Evolutionary conservation across 208 protist genomes (phyloP), one percentile per base, ranked within the genome.

Genomic region (Leishmania gerbilli): DNA sequence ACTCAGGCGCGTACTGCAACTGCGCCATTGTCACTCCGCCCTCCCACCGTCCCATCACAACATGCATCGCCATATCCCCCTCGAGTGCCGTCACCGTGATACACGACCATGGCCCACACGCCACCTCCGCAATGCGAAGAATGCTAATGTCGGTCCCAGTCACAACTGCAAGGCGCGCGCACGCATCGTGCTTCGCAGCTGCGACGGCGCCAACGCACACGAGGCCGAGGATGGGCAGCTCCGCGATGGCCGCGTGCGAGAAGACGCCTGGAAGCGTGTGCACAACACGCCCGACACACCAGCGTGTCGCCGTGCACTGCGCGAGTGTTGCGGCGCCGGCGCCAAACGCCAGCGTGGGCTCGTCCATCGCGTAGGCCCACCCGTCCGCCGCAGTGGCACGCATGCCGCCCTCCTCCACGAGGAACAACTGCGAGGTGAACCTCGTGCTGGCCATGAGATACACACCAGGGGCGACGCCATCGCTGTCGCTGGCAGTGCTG

Each of bases 251-350:
- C 13, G 87, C 84, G 51, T 76, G 77, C 4, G 84, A 74, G 19
- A 80, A 47, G 64, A 68, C 51, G 1, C 56, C 67, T 34, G 88
- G 77, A 27, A 84, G 49, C 19, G 27, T 24, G 24, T 82, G 64
- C 62, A 68, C 53, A 8, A 58, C 47, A 42, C 69, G 3, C 49
- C 74, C 80, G 9, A 84, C 74, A 11, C 40, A 53, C 53, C 76
- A 81, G 24, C 68, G 78, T 4, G 71, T 78, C 31, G 80, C 37
- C 27, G 84, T 85, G 78, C 84, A 88, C 81, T 88, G 84, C 64
- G 83, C 80, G 1, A 85, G 31, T 56, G 62, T 65, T 24, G 77
- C 58, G 37, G 51, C 49, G 24, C 79, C 71, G 21, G 76, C 55
- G 15, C 76, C 81, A 55, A 82, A 81, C 19, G 74, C 77, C 40